A percentile compares a stretch with the other conserved stretches of the same genome.
phyloP scores from a whole-genome alignment of 2,329 filamentous ascomycete species.

The Cryphonectria naterciae region DNA sequence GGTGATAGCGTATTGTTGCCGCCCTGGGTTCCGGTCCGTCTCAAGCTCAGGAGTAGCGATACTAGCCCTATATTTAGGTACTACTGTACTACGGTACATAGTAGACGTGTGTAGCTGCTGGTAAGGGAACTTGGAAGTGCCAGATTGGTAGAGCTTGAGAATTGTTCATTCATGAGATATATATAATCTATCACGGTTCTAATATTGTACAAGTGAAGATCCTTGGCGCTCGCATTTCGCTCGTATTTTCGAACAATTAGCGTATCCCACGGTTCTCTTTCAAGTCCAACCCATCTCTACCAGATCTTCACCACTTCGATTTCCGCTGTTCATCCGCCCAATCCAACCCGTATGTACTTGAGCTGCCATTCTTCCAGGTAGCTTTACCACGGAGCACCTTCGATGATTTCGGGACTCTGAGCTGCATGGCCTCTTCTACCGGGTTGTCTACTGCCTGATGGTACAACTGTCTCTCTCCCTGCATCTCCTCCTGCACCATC shows the following conservation, averaged over 20 bases:
- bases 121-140: neutral
- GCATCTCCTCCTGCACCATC: constrained; percentile 52
- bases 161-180: neutral
- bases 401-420: neutral
- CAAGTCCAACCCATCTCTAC: neutral
- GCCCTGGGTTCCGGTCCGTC: neutral
- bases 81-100: neutral
- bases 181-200: constrained; percentile 7
- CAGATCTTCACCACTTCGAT: neutral
- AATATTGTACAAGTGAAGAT: constrained; percentile 12
- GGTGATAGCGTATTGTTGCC: neutral
- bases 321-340: neutral
- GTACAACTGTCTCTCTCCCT: constrained; percentile 40
- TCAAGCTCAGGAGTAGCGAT: too few relatives aligned
- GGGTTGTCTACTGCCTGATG: constrained; percentile 40
- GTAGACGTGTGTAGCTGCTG: neutral
- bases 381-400: neutral
- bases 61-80: neutral
- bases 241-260: neutral
- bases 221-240: constrained; percentile 26
- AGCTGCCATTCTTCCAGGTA: neutral
- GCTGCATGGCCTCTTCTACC: constrained; percentile 27
- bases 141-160: neutral
- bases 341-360: neutral
- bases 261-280: neutral